These are phyloP conservation scores for Falciphora oryzae DNA, from an alignment of 2,329 filamentous ascomycete species.

Conservation along the genomic window DNA sequence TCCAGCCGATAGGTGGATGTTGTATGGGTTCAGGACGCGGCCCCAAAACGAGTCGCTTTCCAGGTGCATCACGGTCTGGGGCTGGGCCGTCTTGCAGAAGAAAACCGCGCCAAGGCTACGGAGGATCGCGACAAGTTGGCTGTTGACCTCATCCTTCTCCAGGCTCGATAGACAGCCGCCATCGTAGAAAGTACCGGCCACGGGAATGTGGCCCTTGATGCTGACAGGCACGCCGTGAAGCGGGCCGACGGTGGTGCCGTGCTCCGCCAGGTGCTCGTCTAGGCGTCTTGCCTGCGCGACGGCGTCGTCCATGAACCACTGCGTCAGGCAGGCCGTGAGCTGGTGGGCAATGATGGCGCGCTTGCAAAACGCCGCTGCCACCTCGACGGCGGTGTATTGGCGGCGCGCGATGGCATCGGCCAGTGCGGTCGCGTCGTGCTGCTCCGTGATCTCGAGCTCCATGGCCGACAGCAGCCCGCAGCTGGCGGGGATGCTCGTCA, in stretches of 20 bases:
- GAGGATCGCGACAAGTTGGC: slow-evolving; percentile 19
- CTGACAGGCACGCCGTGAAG: slow-evolving; percentile 30
- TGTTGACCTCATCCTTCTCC: slow-evolving; percentile 10
- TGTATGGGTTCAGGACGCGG: slow-evolving; percentile 55
- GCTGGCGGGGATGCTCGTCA: slow-evolving; percentile 28
- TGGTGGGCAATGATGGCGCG: slow-evolving; percentile 13
- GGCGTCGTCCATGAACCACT: slow-evolving; percentile 30
- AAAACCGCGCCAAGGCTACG: slow-evolving; percentile 24
- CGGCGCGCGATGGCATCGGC: slow-evolving; percentile 5
- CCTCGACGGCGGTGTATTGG: slow-evolving; percentile 12
- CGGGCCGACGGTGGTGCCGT: slow-evolving; percentile 16
- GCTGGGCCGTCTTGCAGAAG: slow-evolving; percentile 21
- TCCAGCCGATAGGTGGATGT: slow-evolving; percentile 53
- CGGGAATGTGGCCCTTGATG: slow-evolving; percentile 29
- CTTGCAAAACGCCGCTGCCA: slow-evolving; percentile 12
- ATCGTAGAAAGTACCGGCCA: slow-evolving; percentile 9
- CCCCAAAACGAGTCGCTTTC: slow-evolving; percentile 65
- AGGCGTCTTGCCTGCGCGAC: slow-evolving; percentile 27
- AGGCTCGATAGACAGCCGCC: slow-evolving; percentile 7
- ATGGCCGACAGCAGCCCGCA: slow-evolving; percentile 26
- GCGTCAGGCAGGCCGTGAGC: slow-evolving; percentile 29
- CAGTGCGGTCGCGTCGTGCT: slow-evolving; percentile 7
- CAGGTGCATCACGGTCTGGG: slow-evolving; percentile 62
- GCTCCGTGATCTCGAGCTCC: slow-evolving; percentile 13
- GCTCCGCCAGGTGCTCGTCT: slow-evolving; percentile 26